Percentiles rank a stretch among this genome's conserved stretches.
Conservation (phyloP, 1,284 basidiomycete species). For the Cutaneotrichosporon mucoides region DNA sequence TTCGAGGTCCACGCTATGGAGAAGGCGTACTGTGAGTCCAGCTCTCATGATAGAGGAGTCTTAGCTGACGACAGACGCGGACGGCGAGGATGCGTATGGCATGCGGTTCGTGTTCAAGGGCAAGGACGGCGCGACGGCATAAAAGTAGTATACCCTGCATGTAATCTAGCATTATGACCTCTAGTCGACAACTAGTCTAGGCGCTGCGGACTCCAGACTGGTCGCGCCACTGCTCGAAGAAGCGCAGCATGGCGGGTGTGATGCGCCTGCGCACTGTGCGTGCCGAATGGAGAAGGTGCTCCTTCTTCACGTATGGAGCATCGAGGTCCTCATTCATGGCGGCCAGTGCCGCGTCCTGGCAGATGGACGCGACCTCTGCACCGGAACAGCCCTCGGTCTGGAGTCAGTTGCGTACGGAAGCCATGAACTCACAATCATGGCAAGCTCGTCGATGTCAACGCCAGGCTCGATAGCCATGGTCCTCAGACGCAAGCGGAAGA, state of each 20-base stretch:
- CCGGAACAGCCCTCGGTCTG: constrained; percentile 94
- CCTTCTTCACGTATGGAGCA: constrained; percentile 66
- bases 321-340: constrained; percentile 84
- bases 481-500: constrained; percentile 69
- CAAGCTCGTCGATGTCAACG: constrained; percentile 67
- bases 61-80: constrained; percentile 61
- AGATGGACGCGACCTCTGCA: constrained; percentile 85
- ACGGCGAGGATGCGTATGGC: constrained; percentile 86
- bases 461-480: constrained; percentile 75
- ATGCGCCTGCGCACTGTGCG: constrained; percentile 72
- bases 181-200: constrained; percentile 1
- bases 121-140: constrained; percentile 9
- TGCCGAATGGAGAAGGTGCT: constrained; percentile 74
- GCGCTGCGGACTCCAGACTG: constrained; percentile 47
- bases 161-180: constrained; percentile 12
- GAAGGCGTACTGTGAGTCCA: constrained; percentile 69
- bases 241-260: constrained; percentile 70
- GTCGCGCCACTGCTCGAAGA: constrained; percentile 62
- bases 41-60: too few species aligned
- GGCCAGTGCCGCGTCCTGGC: constrained; percentile 90
- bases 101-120: constrained; percentile 61
- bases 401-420: neutral
- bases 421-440: constrained; percentile 60
- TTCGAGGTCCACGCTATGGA: constrained; percentile 73
- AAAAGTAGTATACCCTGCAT: constrained; percentile 9